Percentiles rank a stretch among this genome's conserved stretches.
These are phyloP conservation scores for Psophocarpus tetragonolobus DNA, from an alignment of 306 rosid genomes.

Conservation along the genomic window DNA sequence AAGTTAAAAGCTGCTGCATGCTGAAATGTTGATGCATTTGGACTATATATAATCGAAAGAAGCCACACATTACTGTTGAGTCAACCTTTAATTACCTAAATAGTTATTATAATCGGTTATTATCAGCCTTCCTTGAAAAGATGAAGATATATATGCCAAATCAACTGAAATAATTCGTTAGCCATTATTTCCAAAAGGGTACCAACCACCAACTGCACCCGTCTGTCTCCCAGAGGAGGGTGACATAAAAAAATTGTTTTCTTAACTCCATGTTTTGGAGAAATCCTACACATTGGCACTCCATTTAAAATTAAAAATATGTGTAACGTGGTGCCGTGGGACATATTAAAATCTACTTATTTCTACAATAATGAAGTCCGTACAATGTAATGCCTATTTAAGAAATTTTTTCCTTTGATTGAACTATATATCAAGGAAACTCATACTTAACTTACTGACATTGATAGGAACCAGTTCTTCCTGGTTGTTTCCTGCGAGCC, in stretches of 20 bases:
- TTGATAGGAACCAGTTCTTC: slow-evolving; percentile 87
- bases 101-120: slow-evolving; percentile 7
- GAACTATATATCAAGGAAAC: neutral
- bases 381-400: neutral
- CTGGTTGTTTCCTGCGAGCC: slow-evolving; percentile 96
- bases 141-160: slow-evolving; percentile 5
- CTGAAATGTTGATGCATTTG: neutral
- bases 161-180: slow-evolving; percentile 14
- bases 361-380: neutral
- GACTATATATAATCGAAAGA: too few relatives aligned
- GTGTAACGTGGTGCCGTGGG: neutral
- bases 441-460: slow-evolving; percentile 1
- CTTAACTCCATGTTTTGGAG: neutral
- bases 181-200: neutral
- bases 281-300: neutral
- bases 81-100: too few relatives aligned
- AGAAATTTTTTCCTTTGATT: neutral
- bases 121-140: neutral
- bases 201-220: neutral
- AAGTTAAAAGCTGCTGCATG: neutral
- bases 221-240: neutral
- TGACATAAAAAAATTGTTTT: neutral
- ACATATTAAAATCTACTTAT: neutral
- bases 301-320: neutral
- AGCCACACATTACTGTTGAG: too few relatives aligned